Percentiles rank a stretch among this genome's conserved stretches.
Conservation (phyloP, 371 early-diverging fungal species). For the Smittium culicis region DNA sequence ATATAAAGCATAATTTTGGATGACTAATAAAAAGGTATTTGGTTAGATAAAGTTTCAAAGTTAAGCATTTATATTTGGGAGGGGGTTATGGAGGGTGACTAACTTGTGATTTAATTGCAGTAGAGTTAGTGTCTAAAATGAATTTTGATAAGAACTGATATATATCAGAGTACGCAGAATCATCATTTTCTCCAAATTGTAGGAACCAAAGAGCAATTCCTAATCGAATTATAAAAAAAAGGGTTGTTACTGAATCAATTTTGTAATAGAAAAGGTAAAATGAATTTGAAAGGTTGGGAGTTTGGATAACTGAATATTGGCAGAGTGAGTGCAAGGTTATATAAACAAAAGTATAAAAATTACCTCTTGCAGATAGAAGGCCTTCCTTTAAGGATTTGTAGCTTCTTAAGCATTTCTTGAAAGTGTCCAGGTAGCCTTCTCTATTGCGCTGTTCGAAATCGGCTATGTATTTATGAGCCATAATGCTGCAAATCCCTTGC, state of each 20-base stretch:
- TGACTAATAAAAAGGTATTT: background rate
- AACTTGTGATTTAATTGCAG: slow-evolving; percentile 14
- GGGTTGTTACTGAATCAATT: background rate
- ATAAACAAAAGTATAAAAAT: background rate
- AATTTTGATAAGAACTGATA: slow-evolving; percentile 13
- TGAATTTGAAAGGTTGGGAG: too few species aligned
- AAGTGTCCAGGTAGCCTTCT: slow-evolving; percentile 36
- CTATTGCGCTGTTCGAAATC: slow-evolving; percentile 30
- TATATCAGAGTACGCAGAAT: slow-evolving; percentile 39
- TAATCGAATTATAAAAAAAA: slow-evolving; percentile 15
- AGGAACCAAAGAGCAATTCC: slow-evolving; percentile 48
- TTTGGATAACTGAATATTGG: too few species aligned
- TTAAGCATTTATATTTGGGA: background rate
- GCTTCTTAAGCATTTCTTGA: slow-evolving; percentile 41
- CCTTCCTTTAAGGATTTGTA: slow-evolving; percentile 40
- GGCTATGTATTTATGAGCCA: slow-evolving; percentile 37
- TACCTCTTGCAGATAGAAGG: slow-evolving; percentile 43
- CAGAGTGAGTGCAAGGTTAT: too few species aligned
- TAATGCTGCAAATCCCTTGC: slow-evolving; percentile 25
- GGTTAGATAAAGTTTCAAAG: background rate
- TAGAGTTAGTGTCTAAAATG: slow-evolving; percentile 13
- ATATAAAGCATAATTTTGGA: background rate
- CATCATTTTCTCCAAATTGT: slow-evolving; percentile 48
- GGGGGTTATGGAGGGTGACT: background rate
- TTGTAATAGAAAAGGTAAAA: slow-evolving; percentile 3